Evolutionary conservation across 2,329 filamentous ascomycete species (phyloP), one percentile per base, ranked within the genome.

Genomic region (Clonostachys rhizophaga): DNA sequence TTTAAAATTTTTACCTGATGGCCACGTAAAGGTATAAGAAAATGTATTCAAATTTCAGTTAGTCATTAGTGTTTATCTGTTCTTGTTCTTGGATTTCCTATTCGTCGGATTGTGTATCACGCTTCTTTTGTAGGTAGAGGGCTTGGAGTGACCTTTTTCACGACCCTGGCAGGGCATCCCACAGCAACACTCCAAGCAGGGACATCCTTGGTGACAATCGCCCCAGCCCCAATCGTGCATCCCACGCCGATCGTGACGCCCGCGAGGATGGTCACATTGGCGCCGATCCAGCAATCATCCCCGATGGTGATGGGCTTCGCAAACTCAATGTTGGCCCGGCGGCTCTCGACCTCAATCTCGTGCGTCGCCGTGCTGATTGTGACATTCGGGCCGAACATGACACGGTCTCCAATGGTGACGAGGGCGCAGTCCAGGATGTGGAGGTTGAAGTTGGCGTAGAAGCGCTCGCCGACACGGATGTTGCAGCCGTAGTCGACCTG

Each of bases 351-450:
- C 54, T 87, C 86, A 0, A 86, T 70, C 43, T 88, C 86, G 61
- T 94, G 89, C 0, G 82, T 86, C 2, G 80, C 88, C 3, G 81
- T 79, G 58, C 81, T 89, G 46, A 92, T 77, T 43, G 72, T 79
- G 0, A 91, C 86, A 54, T 83, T 84, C 0, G 88, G 86, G 0
- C 86, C 89, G 46, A 91, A 75, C 53, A 88, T 67, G 2, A 87
- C 88, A 33, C 87, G 77, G 24, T 84, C 75, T 0, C 88, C 88
- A 43, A 91, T 86, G 5, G 63, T 70, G 36, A 91, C 83, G 3
- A 81, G 69, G 52, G 81, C 87, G 16, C 84, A 89, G 59, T 92
- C 88, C 13, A 91, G 68, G 50, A 91, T 84, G 3, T 81, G 80
- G 47, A 76, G 59, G 49, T 50, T 50, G 60, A 81, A 81, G 54